Conservation (phyloP, 306 rosid genomes). For the Pyrus betulifolia region DNA sequence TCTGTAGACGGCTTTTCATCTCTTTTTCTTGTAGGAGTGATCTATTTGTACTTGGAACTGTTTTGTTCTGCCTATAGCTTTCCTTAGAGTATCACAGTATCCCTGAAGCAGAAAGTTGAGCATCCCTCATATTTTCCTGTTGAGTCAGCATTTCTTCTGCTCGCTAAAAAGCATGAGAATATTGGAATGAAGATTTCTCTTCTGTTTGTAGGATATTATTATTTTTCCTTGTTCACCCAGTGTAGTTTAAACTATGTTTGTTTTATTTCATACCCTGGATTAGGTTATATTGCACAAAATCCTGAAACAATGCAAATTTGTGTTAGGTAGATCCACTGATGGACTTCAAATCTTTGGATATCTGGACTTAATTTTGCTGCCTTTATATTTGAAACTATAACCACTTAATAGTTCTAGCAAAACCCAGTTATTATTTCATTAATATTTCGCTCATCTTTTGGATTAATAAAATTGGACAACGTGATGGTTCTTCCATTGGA, state of each 20-base stretch:
- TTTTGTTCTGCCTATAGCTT: neutral
- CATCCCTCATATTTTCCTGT: neutral
- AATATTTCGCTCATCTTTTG: neutral
- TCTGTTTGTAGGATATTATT: neutral
- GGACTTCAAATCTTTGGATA: neutral
- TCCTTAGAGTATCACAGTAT: neutral
- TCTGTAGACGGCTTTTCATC: neutral
- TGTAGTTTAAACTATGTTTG: neutral
- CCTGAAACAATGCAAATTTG: neutral
- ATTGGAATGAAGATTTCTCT: neutral
- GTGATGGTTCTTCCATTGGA: neutral
- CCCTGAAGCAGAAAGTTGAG: neutral
- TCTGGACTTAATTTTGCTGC: neutral
- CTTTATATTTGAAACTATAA: neutral
- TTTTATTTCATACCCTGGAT: neutral
- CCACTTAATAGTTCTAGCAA: neutral
- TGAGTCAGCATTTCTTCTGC: neutral
- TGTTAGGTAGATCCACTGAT: neutral
- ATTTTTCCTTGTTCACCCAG: neutral
- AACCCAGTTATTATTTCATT: neutral
- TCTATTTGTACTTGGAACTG: neutral
- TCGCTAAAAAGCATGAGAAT: neutral
- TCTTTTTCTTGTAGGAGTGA: neutral
- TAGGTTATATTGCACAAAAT: neutral
- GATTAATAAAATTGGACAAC: neutral